A percentile compares a stretch with the other conserved stretches of the same genome.
Conservation (phyloP, 345 rosid species). For the Clausena lansium region DNA sequence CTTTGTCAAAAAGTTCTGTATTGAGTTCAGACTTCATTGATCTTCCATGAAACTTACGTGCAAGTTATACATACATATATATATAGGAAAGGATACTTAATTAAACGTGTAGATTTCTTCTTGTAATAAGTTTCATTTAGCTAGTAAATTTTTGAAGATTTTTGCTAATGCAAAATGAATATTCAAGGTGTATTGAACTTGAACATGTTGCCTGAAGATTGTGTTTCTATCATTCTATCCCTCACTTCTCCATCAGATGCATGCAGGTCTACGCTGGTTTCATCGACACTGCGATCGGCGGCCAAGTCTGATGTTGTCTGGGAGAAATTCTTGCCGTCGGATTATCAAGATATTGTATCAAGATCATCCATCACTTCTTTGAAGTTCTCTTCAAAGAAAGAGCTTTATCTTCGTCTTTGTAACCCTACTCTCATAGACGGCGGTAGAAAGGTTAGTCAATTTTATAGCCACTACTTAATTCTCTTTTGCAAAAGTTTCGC, state of each 20-base stretch:
- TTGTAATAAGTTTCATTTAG: no score
- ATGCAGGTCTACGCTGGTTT: constrained; percentile 41
- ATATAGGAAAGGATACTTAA: no score
- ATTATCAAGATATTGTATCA: constrained; percentile 30
- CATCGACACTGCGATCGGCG: constrained; percentile 47
- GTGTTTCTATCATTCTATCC: constrained; percentile 52
- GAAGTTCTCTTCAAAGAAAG: constrained; percentile 48
- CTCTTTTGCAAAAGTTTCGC: no score
- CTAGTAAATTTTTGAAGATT: no score
- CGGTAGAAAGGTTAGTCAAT: constrained; percentile 38
- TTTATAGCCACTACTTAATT: no score
- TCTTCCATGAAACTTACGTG: no score
- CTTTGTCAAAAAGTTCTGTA: no score
- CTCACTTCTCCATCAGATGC: constrained; percentile 63
- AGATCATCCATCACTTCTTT: constrained; percentile 16
- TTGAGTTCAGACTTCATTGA: no score
- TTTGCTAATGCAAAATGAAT: no score
- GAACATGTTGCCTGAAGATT: constrained; percentile 52
- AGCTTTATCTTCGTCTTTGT: constrained; percentile 49
- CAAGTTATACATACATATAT: no score
- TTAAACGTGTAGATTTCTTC: no score
- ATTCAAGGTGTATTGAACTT: no score
- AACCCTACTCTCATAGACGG: constrained; percentile 44
- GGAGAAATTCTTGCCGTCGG: constrained; percentile 50
- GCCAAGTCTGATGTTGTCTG: constrained; percentile 60